Base-by-base conservation (phyloP, 73 alveolate species). In the Uronychia binucleata region DNA sequence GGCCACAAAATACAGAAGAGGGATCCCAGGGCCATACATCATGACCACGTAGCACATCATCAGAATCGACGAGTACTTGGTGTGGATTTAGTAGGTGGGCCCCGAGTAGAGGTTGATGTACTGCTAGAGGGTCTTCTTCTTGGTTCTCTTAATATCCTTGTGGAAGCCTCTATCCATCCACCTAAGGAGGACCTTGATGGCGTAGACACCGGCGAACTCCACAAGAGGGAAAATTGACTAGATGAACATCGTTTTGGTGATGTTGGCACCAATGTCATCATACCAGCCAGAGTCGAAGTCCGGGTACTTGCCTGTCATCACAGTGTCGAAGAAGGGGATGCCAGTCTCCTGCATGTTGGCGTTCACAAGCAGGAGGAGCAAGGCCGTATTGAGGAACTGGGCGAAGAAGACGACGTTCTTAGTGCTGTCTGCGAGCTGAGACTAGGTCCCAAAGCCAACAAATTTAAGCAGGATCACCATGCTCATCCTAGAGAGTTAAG, bases 21-120 rank as follows among this genome's bases (percentile, higher is more conserved):
- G 94, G 26, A 88, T 35, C 1, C 88, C 94, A 30, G 91, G 76
- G 0, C 94, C 94, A 83, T 81, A 88, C 86, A 83, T 77, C 29
- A 88, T 33, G 1, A 85, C 28, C 13, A 88, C 86, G 59, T 77
- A 82, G 27, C 33, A 27, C 11, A 83, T 34, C 33, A 79, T 88
- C 26, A 88, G 67, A 33, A 88, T 57, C 1, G 84, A 0, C 30
- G 83, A 27, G 81, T 82, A 88, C 58, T 88, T 82, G 30, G 77
- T 27, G 31, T 83, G 85, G 31, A 88, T 88, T 67, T 33, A 29
- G 81, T 83, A 88, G 31, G 83, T 89, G 26, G 94, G 91, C 31
- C 94, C 94, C 0, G 90, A 59, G 74, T 88, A 88, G 32, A 60
- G 74, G 81, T 88, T 86, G 27, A 88, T 81, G 34, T 88, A 88